phyloP scores from a whole-genome alignment of 345 rosid genomes.

The Eucalyptus urophylla region DNA sequence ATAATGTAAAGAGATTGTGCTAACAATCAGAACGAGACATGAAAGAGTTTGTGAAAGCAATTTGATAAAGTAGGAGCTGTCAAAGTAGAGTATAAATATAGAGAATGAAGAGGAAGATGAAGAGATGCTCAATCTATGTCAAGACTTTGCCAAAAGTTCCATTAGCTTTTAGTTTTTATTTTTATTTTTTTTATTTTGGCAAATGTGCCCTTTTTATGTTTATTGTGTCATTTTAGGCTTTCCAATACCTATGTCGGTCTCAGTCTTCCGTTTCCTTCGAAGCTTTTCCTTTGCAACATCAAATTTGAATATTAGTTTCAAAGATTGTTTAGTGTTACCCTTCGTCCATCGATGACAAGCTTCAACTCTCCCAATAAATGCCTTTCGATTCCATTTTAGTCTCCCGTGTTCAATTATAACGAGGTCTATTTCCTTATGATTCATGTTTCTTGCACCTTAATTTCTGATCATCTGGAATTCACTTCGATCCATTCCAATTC shows the following conservation, averaged over 20 bases:
- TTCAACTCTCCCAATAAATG: background rate
- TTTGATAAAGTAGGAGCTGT: too few relatives aligned
- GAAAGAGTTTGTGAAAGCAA: too few relatives aligned
- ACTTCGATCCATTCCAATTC: background rate
- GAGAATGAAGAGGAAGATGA: background rate
- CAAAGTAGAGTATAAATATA: too few relatives aligned
- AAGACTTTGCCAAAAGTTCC: background rate
- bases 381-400: background rate
- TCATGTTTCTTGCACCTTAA: background rate
- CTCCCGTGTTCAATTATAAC: background rate
- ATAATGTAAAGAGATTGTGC: rapidly evolving
- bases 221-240: background rate
- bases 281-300: background rate
- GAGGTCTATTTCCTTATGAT: background rate
- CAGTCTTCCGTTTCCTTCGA: background rate
- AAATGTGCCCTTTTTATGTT: too few relatives aligned
- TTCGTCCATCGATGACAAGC: background rate
- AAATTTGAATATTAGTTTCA: background rate
- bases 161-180: background rate
- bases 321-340: rapidly evolving
- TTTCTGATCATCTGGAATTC: background rate
- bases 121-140: background rate
- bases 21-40: rapidly evolving
- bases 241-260: background rate
- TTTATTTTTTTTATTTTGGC: too few relatives aligned